Base-by-base conservation (phyloP, 2,329 filamentous ascomycete species). In the Aureobasidium sp. region DNA sequence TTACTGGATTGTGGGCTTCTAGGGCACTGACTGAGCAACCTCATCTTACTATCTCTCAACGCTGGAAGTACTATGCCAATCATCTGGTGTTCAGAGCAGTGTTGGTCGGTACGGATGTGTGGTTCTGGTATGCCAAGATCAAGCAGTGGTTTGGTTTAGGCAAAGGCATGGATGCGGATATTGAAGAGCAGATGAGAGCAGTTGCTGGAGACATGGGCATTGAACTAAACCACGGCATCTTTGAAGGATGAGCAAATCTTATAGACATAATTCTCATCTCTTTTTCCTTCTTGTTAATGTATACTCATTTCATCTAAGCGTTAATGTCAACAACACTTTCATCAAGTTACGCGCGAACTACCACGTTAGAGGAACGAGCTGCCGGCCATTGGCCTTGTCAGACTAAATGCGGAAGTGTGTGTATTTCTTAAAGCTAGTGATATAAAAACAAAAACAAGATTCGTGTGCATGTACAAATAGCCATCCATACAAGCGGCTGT, bases 81-180 rank as follows among this genome's bases (percentile, higher is more conserved):
- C 93, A 97, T 76, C 59, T 95, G 25, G 68, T 96, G n/a, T 97
- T 97, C 77, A 85, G 86, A 67, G 73, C 85, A 1, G 89, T 96
- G 39, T 73, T 99, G 67, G 77, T 90, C 16, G 80, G 83, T 4
- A 89, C 86, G 16, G 94, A 97, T 73, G 71, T 95, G 0, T 84
- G 88, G 11, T 99, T 96, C 73, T 95, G 89, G 73, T 88, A 88
- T 67, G 88, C 85, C 68, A 90, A 89, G 76, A 55, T 95, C 6
- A 82, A 85, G 66, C 92, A 97, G 76, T 82, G 84, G 72, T 71
- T 97, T 13, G 89, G 90, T 0, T 74, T 86, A 3, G 91, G 92
- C 0, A 82, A 85, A 10, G 92, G 92, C 0, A 94, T 97, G 89
- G 94, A 97, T 72, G 93, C 97, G 71, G 91, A 93, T 72, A 86